These are phyloP conservation scores for Camellia lanceoleosa DNA, from an alignment of 148 eudicot species.

Conservation along the genomic window DNA sequence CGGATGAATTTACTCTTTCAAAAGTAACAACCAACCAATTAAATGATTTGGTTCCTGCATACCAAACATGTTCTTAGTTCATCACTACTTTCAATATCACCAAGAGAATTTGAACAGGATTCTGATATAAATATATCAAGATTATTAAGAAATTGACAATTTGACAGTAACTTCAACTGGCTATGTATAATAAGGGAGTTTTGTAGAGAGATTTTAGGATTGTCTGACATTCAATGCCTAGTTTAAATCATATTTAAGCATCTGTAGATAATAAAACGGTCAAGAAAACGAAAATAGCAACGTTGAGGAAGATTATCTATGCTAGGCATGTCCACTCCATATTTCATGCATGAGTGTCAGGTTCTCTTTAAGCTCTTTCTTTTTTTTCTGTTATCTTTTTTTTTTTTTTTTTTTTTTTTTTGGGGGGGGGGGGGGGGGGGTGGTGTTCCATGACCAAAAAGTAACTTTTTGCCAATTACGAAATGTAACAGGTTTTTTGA, in stretches of 20 bases:
- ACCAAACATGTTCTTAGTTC: background rate
- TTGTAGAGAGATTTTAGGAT: background rate
- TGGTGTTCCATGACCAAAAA: too few relatives aligned
- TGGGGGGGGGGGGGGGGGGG: too few relatives aligned
- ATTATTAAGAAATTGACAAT: background rate
- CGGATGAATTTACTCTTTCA: background rate
- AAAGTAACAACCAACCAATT: background rate
- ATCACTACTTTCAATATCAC: background rate
- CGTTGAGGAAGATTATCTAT: too few relatives aligned
- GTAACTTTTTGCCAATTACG: too few relatives aligned
- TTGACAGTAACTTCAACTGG: background rate
- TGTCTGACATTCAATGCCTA: background rate
- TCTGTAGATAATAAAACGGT: too few relatives aligned
- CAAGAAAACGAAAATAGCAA: too few relatives aligned
- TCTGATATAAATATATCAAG: background rate
- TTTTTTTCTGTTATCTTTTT: too few relatives aligned
- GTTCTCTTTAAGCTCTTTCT: too few relatives aligned
- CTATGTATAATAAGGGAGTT: background rate
- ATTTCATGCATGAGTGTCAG: too few relatives aligned
- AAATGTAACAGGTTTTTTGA: too few relatives aligned
- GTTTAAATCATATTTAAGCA: background rate
- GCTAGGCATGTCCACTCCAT: too few relatives aligned
- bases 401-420: too few relatives aligned
- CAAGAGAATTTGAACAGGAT: background rate
- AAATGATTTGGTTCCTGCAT: background rate